Evolutionary conservation across 2,329 filamentous ascomycete genomes (phyloP).

Genomic region (Aspergillus carbonarius): DNA sequence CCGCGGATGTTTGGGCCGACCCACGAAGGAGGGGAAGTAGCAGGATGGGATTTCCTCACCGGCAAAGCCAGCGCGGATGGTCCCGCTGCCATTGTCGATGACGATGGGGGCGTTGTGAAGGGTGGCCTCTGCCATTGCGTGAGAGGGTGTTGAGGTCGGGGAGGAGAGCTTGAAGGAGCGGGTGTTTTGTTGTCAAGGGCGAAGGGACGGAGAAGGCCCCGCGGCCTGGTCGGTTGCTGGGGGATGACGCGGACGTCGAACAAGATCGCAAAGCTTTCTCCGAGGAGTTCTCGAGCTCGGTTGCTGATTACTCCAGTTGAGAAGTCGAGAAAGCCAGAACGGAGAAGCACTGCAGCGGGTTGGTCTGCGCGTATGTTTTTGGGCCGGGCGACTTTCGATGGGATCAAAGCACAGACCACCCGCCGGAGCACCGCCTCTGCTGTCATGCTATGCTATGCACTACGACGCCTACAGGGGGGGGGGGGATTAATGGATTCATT

Average conservation of each 20-base stretch:
- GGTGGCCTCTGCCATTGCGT: constrained; percentile 60
- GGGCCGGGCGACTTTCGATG: not conserved
- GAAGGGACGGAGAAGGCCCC: constrained; percentile 26
- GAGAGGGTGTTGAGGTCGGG: constrained; percentile 16
- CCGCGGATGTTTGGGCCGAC: constrained; percentile 89
- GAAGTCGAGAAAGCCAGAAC: not conserved
- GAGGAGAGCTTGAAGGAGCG: constrained; percentile 13
- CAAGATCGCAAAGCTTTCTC: not conserved
- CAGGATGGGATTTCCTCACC: constrained; percentile 95
- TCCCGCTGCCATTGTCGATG: constrained; percentile 97
- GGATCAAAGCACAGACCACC: not conserved
- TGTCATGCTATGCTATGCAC: not conserved
- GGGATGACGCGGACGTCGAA: not conserved
- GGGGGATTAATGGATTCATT: not conserved
- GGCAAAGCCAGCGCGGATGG: constrained; percentile 94
- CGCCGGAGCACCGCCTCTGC: no score
- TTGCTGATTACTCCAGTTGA: not conserved
- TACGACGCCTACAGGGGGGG: no score
- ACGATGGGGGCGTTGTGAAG: constrained; percentile 98
- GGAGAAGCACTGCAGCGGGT: not conserved
- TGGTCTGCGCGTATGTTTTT: constrained; percentile 1
- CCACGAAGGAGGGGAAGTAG: constrained; percentile 96
- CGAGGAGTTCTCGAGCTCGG: not conserved
- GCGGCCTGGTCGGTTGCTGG: constrained; percentile 22
- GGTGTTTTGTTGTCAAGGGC: constrained; percentile 22